Evolutionary conservation across 495 filamentous ascomycete species (phyloP), one percentile per base, ranked within the genome.

Genomic region (Parathielavia appendiculata): DNA sequence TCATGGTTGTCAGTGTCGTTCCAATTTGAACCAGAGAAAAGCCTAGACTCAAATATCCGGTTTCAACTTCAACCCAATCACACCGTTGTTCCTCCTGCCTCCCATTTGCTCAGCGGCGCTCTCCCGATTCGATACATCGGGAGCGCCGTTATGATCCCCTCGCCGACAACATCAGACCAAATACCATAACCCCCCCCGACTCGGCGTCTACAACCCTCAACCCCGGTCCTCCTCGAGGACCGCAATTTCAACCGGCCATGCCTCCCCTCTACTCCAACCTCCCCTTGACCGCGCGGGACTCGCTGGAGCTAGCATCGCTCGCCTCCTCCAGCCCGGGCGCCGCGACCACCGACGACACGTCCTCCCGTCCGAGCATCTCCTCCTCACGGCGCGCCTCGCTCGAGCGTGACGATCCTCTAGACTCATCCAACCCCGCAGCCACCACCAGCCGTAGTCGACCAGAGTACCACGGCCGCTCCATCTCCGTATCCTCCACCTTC

Each of bases 261-360:
- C 72, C 75, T 51, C 66, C 70, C 17, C 70, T 73, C 45, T 80
- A 80, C 66, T 73, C 71, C 51, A 70, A 75, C 60, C 78, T 73
- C 59, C 76, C 75, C 26, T 71, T 72, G 40, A 64, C 69, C 22
- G 79, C 83, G 47, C 88, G 93, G 66, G 93, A 97, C 79, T 98
- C 93, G 54, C 85, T 98, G 61, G 93, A 98, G 75, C 88, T 98
- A 47, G 93, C 91, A 51, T 96, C 91, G 30, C 84, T 98, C 55
- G 93, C 93, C 13, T 89, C 86, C 47, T 96, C 92, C 44, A 86
- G 83, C 46, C 82, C 75, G 17, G 76, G 75, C 58, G 81, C 83
- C 39, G 86, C 85, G 4, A 79, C 84, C 52, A 85, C 81, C 51
- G 90, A 38, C 48, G 48, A 89, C 13, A 69, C 68, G 39, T 76